Percentiles rank a stretch among this genome's conserved stretches.
Evolutionary conservation across 2,329 filamentous ascomycete species (phyloP).

Genomic region (Emergomyces orientalis): DNA sequence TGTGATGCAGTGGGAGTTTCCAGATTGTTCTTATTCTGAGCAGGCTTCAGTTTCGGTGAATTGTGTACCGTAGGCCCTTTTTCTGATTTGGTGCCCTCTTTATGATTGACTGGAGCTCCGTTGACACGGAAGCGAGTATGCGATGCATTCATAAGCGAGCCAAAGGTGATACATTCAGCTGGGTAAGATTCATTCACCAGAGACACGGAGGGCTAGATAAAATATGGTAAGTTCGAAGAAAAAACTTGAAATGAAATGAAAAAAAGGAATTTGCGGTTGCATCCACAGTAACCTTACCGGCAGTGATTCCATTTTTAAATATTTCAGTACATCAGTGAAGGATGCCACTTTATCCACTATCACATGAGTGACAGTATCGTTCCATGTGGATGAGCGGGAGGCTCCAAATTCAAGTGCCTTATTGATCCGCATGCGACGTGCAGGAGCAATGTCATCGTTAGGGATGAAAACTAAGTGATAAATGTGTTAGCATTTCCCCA

Average conservation of each 20-base stretch:
- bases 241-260: background rate
- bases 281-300: conserved; percentile 35
- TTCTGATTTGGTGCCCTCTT: conserved; percentile 13
- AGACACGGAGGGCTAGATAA: conserved; percentile 22
- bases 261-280: background rate
- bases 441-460: conserved; percentile 61
- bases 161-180: conserved; percentile 56
- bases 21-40: conserved; percentile 13
- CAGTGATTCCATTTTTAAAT: conserved; percentile 42
- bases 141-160: conserved; percentile 48
- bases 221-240: conserved; percentile 14
- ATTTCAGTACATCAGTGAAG: conserved; percentile 54
- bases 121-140: conserved; percentile 43
- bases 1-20: background rate
- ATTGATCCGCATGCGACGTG: conserved; percentile 60
- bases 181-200: conserved; percentile 64
- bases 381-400: conserved; percentile 53
- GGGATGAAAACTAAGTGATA: conserved; percentile 58
- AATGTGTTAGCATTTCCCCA: conserved; percentile 11
- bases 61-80: background rate
- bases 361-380: conserved; percentile 58
- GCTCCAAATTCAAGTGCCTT: conserved; percentile 70
- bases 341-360: conserved; percentile 63
- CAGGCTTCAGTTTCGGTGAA: conserved; percentile 26
- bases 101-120: conserved; percentile 15